Evolutionary conservation across 352 stramenopile species (phyloP), one percentile per base, ranked within the genome.

Genomic region (Elongisporangium anandrum): DNA sequence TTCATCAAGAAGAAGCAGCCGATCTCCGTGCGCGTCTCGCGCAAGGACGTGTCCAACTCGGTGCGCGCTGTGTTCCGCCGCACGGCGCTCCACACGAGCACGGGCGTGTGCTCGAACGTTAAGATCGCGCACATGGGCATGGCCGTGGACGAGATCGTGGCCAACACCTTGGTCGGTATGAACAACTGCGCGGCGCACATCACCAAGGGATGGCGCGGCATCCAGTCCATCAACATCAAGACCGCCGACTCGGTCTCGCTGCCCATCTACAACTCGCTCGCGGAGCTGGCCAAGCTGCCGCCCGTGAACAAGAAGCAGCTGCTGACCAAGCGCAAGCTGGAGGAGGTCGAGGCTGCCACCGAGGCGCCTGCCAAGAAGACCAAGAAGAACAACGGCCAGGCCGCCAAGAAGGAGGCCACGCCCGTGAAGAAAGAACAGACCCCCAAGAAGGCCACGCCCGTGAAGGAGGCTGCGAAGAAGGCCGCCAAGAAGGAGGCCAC

Each of bases 141-240:
- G 75, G 63, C 57, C 19, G 62, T 70, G 0, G 77, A 88, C 47
- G 55, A 90, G 52, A 88, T 90, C 39, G 83, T 92, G 51, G 81
- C 88, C 24, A 92, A 94, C 60, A 72, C 93, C 21, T 63, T 93
- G 54, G 68, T 87, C 26, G 81, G 70, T 52, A 90, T 84, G 70
- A 85, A 91, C 68, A 79, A 79, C 49, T 85, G 81, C 56, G 75
- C 80, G 17, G 70, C 65, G 6, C 88, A 95, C 57, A 83, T 98
- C 23, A 81, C 87, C 39, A 92, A 94, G 52, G 80, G 85, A 50
- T 98, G 94, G 94, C 77, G 83, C 51, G 96, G 96, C 71, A 84
- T 98, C 53, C 87, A 95, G 72, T 92, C 87, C 29, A 96, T 98
- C 76, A 86, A 68, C 56, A 71, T 98, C 63, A 98, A 97, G 77